Conservation (phyloP, 2,329 filamentous ascomycete genomes). For the Aspergillus persii region DNA sequence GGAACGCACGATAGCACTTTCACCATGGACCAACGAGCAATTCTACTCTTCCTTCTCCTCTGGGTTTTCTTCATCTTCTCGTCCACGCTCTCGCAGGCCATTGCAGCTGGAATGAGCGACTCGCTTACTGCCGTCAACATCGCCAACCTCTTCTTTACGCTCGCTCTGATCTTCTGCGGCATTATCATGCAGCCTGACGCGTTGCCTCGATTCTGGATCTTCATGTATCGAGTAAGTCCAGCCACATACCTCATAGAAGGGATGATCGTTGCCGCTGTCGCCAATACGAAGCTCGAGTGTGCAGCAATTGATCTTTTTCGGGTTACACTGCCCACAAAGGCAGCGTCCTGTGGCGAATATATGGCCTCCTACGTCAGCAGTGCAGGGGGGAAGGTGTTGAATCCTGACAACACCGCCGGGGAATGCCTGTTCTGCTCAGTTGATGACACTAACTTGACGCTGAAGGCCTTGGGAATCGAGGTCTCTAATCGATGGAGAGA, state of each 20-base stretch:
- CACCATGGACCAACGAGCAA: conserved; percentile 54
- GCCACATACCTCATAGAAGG: conserved; percentile 61
- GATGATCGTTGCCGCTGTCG: conserved; percentile 40
- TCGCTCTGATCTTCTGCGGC: conserved; percentile 60
- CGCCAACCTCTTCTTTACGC: conserved; percentile 58
- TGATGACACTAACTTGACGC: conserved; percentile 47
- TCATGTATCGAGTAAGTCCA: conserved; percentile 69
- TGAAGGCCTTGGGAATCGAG: conserved; percentile 42
- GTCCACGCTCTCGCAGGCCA: conserved; percentile 70
- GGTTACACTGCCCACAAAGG: conserved; percentile 52
- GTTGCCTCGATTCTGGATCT: conserved; percentile 72
- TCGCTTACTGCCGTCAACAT: conserved; percentile 66
- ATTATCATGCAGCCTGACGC: conserved; percentile 51
- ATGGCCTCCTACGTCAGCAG: conserved; percentile 39
- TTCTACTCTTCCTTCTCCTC: conserved; percentile 63
- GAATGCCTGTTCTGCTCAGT: conserved; percentile 53
- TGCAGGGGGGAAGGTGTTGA: conserved; percentile 43
- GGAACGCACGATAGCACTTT: conserved; percentile 33
- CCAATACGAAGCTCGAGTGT: conserved; percentile 30
- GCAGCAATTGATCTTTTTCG: conserved; percentile 30
- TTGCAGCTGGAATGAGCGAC: conserved; percentile 67
- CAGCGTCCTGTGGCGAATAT: conserved; percentile 58
- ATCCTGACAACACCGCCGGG: conserved; percentile 41
- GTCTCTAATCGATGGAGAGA: conserved; percentile 61
- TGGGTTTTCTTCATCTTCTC: conserved; percentile 69